Conservation (phyloP, 2,329 filamentous ascomycete genomes). For the Raffaelea deltoideospora region DNA sequence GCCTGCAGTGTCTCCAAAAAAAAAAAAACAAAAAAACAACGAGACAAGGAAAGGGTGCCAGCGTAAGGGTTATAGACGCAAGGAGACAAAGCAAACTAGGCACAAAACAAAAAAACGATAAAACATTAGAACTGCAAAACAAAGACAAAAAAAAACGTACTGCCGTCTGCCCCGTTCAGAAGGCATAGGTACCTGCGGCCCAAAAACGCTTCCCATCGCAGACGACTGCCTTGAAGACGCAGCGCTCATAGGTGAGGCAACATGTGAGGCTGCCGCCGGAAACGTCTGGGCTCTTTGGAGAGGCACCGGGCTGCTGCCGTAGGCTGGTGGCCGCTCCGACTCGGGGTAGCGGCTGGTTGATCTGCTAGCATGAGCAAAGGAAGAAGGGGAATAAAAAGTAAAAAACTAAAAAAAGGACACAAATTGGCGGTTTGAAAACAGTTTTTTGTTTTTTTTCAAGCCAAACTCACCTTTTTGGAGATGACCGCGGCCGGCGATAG, state of each 20-base stretch:
- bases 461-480: slow-evolving; percentile 6
- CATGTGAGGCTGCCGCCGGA: slow-evolving; percentile 16
- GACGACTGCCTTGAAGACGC: slow-evolving; percentile 21
- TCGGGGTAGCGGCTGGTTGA: slow-evolving; percentile 9
- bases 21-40: no score
- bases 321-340: slow-evolving; percentile 5
- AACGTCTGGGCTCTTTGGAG: slow-evolving; percentile 17
- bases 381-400: neutral
- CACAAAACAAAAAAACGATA: no score
- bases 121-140: no score
- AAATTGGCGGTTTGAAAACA: no score
- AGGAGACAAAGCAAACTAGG: no score
- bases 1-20: no score
- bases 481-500: slow-evolving; percentile 2
- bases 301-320: slow-evolving; percentile 2
- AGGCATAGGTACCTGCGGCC: slow-evolving; percentile 11
- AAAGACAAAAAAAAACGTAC: slow-evolving; percentile 8
- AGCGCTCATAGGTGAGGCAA: slow-evolving; percentile 20
- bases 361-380: slow-evolving; percentile 1
- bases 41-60: no score
- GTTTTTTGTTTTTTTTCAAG: neutral
- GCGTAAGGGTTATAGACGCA: no score
- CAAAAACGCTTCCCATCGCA: slow-evolving; percentile 18
- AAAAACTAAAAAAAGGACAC: no score
- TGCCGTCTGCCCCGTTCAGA: slow-evolving; percentile 11